Conservation (phyloP, 1,284 basidiomycete species). For the Ustilago curta region DNA sequence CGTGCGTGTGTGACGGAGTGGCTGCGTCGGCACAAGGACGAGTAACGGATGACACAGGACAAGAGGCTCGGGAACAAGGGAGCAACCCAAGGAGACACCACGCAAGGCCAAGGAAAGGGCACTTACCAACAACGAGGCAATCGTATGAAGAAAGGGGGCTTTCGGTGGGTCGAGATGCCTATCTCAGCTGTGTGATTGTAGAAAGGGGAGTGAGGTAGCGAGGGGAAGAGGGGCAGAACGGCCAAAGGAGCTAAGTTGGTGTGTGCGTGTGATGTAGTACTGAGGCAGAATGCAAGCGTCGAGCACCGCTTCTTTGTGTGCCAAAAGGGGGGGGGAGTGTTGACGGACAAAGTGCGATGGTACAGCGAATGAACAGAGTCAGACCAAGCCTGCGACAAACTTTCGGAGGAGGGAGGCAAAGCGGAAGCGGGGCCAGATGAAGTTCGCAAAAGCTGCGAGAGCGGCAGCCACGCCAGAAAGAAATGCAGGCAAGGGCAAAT, state of each 20-base stretch:
- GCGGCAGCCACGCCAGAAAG: conserved; percentile 8
- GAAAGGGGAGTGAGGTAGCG: conserved; percentile 8
- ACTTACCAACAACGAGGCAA: conserved; percentile 31
- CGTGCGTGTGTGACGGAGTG: conserved; percentile 6
- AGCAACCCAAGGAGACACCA: conserved; percentile 7
- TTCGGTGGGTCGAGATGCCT: conserved; percentile 39
- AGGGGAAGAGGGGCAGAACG: conserved; percentile 5
- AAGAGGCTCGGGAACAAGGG: conserved; percentile 2
- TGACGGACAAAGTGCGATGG: conserved; percentile 35
- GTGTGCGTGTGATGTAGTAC: conserved; percentile 34
- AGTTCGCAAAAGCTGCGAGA: conserved; percentile 22
- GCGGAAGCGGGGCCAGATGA: conserved; percentile 22
- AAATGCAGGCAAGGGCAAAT: conserved; percentile 1
- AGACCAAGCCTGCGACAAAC: conserved; percentile 5
- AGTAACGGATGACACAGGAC: background rate
- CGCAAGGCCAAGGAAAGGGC: conserved; percentile 1
- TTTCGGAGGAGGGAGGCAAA: background rate
- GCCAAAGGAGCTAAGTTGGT: conserved; percentile 23
- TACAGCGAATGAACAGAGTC: conserved; percentile 21
- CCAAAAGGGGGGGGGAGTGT: background rate
- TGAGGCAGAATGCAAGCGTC: conserved; percentile 45
- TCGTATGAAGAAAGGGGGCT: conserved; percentile 19
- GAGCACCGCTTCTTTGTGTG: conserved; percentile 30
- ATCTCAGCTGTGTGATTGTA: conserved; percentile 35
- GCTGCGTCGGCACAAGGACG: conserved; percentile 18